phyloP scores from a whole-genome alignment of 78 protist genomes.

The Anaeramoeba ignava region DNA sequence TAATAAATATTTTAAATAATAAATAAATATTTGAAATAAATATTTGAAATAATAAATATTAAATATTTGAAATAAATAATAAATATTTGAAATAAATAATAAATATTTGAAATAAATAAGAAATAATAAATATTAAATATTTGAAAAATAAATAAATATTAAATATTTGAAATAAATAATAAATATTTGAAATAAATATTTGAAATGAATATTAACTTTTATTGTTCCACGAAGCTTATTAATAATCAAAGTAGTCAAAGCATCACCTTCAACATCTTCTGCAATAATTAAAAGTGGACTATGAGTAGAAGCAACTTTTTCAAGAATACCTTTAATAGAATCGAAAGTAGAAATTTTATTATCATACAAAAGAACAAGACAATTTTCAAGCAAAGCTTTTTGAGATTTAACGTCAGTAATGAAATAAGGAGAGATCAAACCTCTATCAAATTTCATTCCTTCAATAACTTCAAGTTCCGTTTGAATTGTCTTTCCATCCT shows the following conservation, averaged over 20 bases:
- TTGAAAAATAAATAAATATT: too few relatives aligned
- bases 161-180: too few relatives aligned
- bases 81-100: too few relatives aligned
- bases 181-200: too few relatives aligned
- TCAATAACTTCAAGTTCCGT: conserved; percentile 82
- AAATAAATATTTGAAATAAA: too few relatives aligned
- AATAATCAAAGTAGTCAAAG: conserved; percentile 74
- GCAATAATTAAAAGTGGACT: conserved; percentile 81
- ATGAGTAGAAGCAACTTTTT: conserved; percentile 2
- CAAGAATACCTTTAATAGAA: background rate
- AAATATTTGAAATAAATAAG: too few relatives aligned
- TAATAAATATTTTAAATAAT: too few relatives aligned
- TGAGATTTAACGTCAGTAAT: conserved; percentile 64
- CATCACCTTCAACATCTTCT: conserved; percentile 89
- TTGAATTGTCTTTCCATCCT: conserved; percentile 90
- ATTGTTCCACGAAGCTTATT: conserved; percentile 70
- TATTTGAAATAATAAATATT: too few relatives aligned
- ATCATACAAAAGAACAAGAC: conserved; percentile 7
- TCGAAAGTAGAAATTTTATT: conserved; percentile 1
- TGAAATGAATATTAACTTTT: background rate
- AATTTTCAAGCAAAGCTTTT: background rate
- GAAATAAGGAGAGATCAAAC: conserved; percentile 90
- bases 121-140: too few relatives aligned
- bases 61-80: too few relatives aligned
- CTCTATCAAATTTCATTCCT: conserved; percentile 96